These are phyloP conservation scores for Silene conica DNA, from an alignment of 148 eudicot genomes.

Conservation along the genomic window DNA sequence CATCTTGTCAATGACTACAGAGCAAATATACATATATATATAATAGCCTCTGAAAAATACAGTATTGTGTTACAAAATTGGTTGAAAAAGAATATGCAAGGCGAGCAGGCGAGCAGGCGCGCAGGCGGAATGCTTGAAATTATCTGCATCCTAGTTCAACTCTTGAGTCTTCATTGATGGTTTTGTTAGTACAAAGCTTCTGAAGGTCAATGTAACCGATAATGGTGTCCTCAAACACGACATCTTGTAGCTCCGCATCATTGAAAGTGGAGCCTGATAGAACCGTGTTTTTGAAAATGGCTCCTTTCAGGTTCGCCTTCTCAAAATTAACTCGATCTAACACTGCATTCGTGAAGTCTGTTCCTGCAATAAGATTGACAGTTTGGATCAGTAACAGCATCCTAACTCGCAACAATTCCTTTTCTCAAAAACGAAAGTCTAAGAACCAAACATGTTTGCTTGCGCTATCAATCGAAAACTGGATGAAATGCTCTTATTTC, in stretches of 20 bases:
- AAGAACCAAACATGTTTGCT: not conserved
- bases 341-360: conserved; percentile 83
- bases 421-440: not conserved
- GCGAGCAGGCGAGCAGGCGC: conserved; percentile 6
- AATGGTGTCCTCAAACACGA: conserved; percentile 72
- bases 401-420: not conserved
- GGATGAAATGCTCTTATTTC: too few species aligned
- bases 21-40: conserved; percentile 5
- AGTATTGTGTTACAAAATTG: conserved; percentile 13
- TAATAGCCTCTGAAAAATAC: not conserved
- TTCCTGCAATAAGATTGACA: conserved; percentile 39
- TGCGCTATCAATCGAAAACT: not conserved
- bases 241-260: conserved; percentile 68
- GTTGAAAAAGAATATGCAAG: not conserved
- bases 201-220: conserved; percentile 61
- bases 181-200: conserved; percentile 47
- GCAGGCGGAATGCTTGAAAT: not conserved
- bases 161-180: conserved; percentile 47
- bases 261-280: conserved; percentile 80
- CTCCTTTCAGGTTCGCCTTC: conserved; percentile 76
- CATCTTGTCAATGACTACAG: not conserved
- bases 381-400: not conserved
- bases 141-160: conserved; percentile 50
- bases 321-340: conserved; percentile 73
- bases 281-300: conserved; percentile 63